phyloP scores from a whole-genome alignment of 768 basidiomycete genomes.

The Crucibulum laeve region DNA sequence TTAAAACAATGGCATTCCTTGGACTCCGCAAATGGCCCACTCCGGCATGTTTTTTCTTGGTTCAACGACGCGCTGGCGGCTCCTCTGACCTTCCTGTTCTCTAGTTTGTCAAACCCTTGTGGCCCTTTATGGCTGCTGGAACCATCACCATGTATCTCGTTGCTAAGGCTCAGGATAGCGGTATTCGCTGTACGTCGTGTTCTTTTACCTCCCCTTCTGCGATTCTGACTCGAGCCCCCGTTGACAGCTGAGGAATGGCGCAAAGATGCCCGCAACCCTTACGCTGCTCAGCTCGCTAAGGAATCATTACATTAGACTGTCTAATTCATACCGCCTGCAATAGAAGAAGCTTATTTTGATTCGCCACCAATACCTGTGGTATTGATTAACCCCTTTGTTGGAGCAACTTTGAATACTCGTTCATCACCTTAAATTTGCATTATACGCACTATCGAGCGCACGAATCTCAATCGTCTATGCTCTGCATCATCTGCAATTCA shows the following conservation, averaged over 20 bases:
- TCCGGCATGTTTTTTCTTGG: conserved; percentile 47
- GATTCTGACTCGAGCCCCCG: conserved; percentile 2
- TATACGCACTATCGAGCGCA: too few species aligned
- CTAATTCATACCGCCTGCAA: too few species aligned
- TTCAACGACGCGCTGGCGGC: not conserved
- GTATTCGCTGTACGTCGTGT: conserved; percentile 60
- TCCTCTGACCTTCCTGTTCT: conserved; percentile 1
- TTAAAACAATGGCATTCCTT: conserved; percentile 61
- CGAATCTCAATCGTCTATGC: too few species aligned
- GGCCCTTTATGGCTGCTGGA: conserved; percentile 75
- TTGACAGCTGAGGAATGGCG: conserved; percentile 58
- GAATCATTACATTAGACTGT: conserved; percentile 47
- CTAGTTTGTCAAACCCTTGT: conserved; percentile 70
- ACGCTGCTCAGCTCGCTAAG: conserved; percentile 72
- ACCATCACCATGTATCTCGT: conserved; percentile 65
- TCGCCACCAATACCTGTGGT: too few species aligned
- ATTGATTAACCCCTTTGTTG: too few species aligned
- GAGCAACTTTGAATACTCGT: too few species aligned
- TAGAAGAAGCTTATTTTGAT: too few species aligned
- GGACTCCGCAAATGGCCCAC: conserved; percentile 81
- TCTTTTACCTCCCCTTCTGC: not conserved
- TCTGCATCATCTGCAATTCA: too few species aligned
- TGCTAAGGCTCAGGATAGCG: conserved; percentile 60
- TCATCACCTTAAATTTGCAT: too few species aligned
- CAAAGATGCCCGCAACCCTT: conserved; percentile 80